These are phyloP conservation scores for Magnaporthiopsis rhizophila DNA, from an alignment of 2,329 filamentous ascomycete genomes.

Conservation along the genomic window DNA sequence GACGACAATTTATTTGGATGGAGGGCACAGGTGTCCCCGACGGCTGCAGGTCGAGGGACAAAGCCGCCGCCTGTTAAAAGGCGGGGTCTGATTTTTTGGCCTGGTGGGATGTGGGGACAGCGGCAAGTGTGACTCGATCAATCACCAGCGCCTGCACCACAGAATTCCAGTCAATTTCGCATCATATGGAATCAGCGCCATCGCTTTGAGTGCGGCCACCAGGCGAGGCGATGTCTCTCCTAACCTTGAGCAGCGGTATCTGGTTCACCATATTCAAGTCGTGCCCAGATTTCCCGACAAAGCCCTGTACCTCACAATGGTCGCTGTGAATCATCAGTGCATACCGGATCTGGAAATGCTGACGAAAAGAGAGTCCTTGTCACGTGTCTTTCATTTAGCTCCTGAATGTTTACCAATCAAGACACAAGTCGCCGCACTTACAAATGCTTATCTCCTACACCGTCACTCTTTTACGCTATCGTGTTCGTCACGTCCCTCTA, in stretches of 20 bases:
- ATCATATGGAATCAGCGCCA: neutral
- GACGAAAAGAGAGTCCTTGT: neutral
- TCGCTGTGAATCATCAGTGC: neutral
- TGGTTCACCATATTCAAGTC: too few relatives aligned
- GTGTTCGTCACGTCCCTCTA: slow-evolving; percentile 2
- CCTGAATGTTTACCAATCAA: neutral
- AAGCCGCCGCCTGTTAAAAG: neutral
- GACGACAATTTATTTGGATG: neutral
- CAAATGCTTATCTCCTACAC: neutral
- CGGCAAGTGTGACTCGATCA: neutral
- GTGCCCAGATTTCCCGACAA: too few relatives aligned
- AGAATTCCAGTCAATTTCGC: neutral
- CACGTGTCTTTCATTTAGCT: neutral
- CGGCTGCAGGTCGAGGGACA: neutral
- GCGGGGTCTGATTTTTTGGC: neutral
- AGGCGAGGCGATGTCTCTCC: too few relatives aligned
- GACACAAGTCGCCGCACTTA: neutral
- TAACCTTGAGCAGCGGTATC: too few relatives aligned
- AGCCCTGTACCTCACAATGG: neutral
- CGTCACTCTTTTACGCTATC: neutral
- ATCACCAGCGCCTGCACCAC: neutral
- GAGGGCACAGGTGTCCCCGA: neutral
- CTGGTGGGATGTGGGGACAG: neutral
- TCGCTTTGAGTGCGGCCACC: neutral
- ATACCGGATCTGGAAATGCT: neutral